Evolutionary conservation across 106 monocot species (phyloP).

Genomic region (Cymbidium sinense): DNA sequence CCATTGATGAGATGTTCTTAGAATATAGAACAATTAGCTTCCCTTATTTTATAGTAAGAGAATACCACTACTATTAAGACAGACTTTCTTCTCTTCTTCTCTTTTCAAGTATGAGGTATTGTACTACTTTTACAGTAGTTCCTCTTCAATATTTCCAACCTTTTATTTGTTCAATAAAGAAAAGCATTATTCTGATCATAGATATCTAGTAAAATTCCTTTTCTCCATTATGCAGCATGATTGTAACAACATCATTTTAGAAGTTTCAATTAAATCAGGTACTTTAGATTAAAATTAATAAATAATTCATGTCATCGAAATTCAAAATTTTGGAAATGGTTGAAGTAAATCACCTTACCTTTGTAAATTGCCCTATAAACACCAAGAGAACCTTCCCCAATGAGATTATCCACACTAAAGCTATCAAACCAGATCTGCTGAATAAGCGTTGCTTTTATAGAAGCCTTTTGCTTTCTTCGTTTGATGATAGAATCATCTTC

Average conservation of each 20-base stretch:
- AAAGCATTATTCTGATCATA: too few species aligned
- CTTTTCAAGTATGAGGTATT: background rate
- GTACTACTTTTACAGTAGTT: background rate
- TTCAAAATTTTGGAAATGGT: background rate
- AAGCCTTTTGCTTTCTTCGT: slow-evolving; percentile 20
- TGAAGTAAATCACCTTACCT: slow-evolving; percentile 40
- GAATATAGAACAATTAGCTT: background rate
- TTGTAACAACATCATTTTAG: background rate
- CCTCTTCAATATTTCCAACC: too few species aligned
- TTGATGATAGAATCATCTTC: slow-evolving; percentile 38
- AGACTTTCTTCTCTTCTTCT: too few species aligned
- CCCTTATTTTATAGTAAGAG: background rate
- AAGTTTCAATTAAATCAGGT: too few species aligned
- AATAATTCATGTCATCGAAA: too few species aligned
- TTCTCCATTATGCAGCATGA: background rate
- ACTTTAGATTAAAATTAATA: too few species aligned
- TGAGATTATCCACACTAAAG: slow-evolving; percentile 50
- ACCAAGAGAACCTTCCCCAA: slow-evolving; percentile 54
- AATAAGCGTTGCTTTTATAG: slow-evolving; percentile 37
- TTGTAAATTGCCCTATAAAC: slow-evolving; percentile 49
- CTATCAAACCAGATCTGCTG: slow-evolving; percentile 68
- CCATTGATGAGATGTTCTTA: too few species aligned
- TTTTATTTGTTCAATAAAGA: too few species aligned
- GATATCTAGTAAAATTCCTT: background rate
- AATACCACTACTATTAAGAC: background rate